A percentile compares a stretch with the other conserved stretches of the same genome.
phyloP scores from a whole-genome alignment of 2,329 filamentous ascomycete species.

The Ophiostoma quercus region DNA sequence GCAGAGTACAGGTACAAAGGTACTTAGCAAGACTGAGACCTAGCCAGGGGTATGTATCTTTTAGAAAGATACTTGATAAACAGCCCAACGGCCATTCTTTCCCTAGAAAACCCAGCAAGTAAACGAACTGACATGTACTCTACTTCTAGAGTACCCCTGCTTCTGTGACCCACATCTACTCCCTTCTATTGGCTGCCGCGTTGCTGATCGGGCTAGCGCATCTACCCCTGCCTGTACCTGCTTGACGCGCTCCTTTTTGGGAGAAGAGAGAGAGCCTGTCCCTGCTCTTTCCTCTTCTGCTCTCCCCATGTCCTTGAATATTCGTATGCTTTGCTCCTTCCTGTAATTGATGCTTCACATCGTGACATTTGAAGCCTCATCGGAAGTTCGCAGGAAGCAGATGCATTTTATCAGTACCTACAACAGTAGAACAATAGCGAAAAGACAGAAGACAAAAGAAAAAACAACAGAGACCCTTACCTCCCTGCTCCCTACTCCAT shows the following conservation, averaged over 20 bases:
- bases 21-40: not conserved
- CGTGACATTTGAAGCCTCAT: not conserved
- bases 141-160: not conserved
- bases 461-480: no score
- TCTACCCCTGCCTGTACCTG: not conserved
- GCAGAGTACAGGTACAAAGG: not conserved
- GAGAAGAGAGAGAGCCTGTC: not conserved
- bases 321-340: not conserved
- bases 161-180: not conserved
- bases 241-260: not conserved
- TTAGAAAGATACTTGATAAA: not conserved
- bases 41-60: conserved; percentile 11
- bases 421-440: no score
- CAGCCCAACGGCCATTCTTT: not conserved
- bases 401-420: no score
- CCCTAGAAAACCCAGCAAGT: not conserved
- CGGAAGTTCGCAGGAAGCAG: not conserved
- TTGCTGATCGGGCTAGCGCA: not conserved
- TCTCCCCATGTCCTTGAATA: not conserved
- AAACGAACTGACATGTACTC: not conserved
- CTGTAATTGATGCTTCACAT: not conserved
- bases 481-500: no score
- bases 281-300: not conserved
- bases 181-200: not conserved
- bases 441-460: no score